Evolutionary conservation across 2,329 filamentous ascomycete species (phyloP), one percentile per base, ranked within the genome.

Genomic region (Aspergillus bombycis): DNA sequence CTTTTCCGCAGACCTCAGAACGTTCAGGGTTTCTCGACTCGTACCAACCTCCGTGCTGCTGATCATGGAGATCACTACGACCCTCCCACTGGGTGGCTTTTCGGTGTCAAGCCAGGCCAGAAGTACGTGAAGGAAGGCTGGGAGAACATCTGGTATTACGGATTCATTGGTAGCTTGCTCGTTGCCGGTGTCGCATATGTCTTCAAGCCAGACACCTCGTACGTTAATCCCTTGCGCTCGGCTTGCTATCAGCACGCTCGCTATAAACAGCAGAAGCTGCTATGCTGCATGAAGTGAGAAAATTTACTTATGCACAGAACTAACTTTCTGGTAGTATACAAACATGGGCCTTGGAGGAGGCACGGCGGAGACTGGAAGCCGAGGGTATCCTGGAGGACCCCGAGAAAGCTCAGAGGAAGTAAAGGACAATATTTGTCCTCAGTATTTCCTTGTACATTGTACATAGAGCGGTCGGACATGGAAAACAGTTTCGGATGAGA

Each of bases 181-280:
- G 84, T 93, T 68, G 90, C 89, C 60, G 88, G 87, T 65, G 84
- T 97, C 69, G 92, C 91, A 69, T 93, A 97, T 82, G 93, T 92
- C 67, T 98, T 95, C 79, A 98, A 98, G 89, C 95, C 95, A 59
- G 95, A 99, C 85, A 98, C 94, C 68, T 96, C 93, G 95, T 99
- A 86, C 83, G 94, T 93, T 57, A 50, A 54, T 55, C 64, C 59
- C 58, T 61, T 43, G 41, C 38, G 8, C 26, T 63, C 32, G 54
- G 45, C 57, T 63, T 41, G 38, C 46, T 32, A 21, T 58, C 7
- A 46, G 19, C 26, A 14, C 19, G n/a, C n/a, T 30, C 23, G 14
- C 32, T 36, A 12, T n/a, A n/a, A 30, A 12, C 7, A 52, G 26
- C 48, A 52, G 16, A 50, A 16, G 36, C 9, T 38, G 28, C 41